phyloP scores from a whole-genome alignment of 208 protist genomes.

The Histomonas meleagridis region DNA sequence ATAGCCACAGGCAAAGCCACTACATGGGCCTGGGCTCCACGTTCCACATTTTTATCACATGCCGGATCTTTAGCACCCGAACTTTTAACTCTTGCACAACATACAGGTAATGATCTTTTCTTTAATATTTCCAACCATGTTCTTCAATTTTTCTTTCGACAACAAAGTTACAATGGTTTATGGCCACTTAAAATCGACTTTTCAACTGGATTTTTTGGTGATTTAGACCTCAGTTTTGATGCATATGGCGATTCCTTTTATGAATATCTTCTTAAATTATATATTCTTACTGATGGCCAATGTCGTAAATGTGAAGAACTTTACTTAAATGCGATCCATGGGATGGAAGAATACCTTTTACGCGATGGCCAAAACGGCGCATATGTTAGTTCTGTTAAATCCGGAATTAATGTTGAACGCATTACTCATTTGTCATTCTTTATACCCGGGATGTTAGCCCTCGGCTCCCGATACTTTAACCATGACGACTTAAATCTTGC shows the following conservation, averaged over 20 bases:
- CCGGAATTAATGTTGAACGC: background rate
- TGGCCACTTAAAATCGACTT: background rate
- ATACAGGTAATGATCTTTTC: too few species aligned
- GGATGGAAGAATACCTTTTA: background rate
- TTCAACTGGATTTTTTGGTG: background rate
- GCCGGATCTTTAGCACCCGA: conserved; percentile 62
- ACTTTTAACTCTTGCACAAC: conserved; percentile 45
- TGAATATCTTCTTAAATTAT: conserved; percentile 58
- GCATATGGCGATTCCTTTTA: conserved; percentile 56
- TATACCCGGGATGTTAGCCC: background rate
- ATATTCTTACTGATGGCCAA: background rate
- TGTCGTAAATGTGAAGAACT: background rate
- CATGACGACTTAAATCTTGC: background rate
- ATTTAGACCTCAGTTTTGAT: conserved; percentile 48
- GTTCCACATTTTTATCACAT: conserved; percentile 54
- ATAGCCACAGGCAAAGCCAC: background rate
- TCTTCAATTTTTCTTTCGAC: too few species aligned
- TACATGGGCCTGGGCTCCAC: conserved; percentile 41
- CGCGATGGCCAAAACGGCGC: background rate
- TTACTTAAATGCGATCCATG: background rate
- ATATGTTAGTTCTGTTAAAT: background rate
- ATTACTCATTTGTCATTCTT: background rate
- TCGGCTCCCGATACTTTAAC: background rate
- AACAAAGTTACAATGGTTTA: background rate
- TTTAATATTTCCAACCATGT: too few species aligned